These are phyloP conservation scores for Crepidotus variabilis DNA, from an alignment of 768 basidiomycete species.

Conservation along the genomic window DNA sequence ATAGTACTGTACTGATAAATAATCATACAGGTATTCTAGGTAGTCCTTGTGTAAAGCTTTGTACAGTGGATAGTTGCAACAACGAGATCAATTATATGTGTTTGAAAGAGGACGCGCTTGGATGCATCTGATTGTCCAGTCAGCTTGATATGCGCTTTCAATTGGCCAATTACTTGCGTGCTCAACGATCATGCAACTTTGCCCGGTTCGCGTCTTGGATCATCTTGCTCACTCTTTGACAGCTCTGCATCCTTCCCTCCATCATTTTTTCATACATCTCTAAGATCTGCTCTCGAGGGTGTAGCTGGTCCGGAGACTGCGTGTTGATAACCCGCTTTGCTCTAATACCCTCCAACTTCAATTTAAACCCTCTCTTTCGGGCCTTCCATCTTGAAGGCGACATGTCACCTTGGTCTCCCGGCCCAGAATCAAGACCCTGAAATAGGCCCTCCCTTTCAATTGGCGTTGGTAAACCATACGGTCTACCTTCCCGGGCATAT, in stretches of 20 bases:
- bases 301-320: conserved; percentile 14
- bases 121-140: too few relatives aligned
- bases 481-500: not conserved
- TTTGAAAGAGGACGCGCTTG: too few relatives aligned
- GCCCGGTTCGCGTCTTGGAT: conserved; percentile 42
- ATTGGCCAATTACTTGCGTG: not conserved
- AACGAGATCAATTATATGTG: too few relatives aligned
- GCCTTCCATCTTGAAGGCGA: conserved; percentile 43
- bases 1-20: too few relatives aligned
- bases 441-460: not conserved
- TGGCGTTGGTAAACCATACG: not conserved
- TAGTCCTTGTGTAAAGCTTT: too few relatives aligned
- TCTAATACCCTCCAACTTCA: conserved; percentile 33
- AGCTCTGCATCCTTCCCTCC: conserved; percentile 74
- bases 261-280: conserved; percentile 70
- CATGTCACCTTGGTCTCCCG: not conserved
- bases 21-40: too few relatives aligned
- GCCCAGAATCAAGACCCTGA: conserved; percentile 3
- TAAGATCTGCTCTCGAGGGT: conserved; percentile 46
- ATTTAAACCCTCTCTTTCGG: conserved; percentile 57
- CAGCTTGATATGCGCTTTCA: too few relatives aligned
- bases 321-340: conserved; percentile 16
- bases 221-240: conserved; percentile 59
- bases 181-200: conserved; percentile 23
- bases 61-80: too few relatives aligned